Base-by-base conservation (phyloP, 2,329 filamentous ascomycete species). In the Cordyceps pruinosa region DNA sequence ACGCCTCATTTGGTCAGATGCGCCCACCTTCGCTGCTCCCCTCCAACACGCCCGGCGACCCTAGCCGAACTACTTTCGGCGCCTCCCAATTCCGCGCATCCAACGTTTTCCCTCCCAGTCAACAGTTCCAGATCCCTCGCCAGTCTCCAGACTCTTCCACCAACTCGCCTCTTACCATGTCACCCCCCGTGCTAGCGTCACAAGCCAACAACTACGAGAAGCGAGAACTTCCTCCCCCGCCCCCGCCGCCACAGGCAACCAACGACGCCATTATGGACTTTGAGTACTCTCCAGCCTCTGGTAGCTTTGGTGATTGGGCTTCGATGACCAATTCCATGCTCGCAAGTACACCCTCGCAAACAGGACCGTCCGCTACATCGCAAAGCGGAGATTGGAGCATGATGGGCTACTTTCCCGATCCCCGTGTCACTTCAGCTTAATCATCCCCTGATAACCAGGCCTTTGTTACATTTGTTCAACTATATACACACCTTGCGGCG, bases 261-360 rank as follows among this genome's bases (percentile, higher is more conserved):
- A 61, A 60, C 21, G 69, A 71, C 28, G 63, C 65, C 10, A 68
- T 72, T 62, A 75, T 77, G 72, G 73, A 75, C 45, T 76, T 75
- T 62, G 73, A 76, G 53, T 76, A 72, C 60, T 71, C 73, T 30
- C 67, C 73, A 3, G 66, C 67, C 3, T 66, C 68, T 8, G 66
- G 72, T 32, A 66, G 71, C 10, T 74, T 75, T 45, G 70, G 74
- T 2, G 72, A 75, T 58, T 76, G 74, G 74, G 73, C 73, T 56
- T 71, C 66, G 56, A 67, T 75, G 30, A 62, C 68, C 25, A 68
- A 69, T 23, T 64, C 69, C 23, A 66, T 72, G 21, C 63, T 72
- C 21, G 56, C 61, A 60, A 10, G 56, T 63, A 23, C 66, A 62
- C 15, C 61, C 66, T 47, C 68, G 65, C n/a, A 65, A 65, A 44